phyloP scores from a whole-genome alignment of 352 stramenopile species.

The Phytophthora macrochlamydospora region DNA sequence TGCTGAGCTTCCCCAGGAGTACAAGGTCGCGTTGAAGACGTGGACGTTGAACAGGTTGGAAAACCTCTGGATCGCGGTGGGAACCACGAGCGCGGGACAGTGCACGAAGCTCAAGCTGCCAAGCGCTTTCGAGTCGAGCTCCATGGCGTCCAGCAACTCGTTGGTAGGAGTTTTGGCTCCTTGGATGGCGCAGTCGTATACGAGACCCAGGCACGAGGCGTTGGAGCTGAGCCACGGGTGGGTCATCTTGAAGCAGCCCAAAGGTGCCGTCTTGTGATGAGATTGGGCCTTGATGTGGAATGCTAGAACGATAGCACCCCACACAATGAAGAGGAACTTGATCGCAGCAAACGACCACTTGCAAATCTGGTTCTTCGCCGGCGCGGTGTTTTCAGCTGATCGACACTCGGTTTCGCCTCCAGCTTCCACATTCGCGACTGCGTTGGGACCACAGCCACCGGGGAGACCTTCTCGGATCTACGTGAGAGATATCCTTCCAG shows the following conservation, averaged over 20 bases:
- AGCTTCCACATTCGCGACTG: slow-evolving; percentile 17
- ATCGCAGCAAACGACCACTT: slow-evolving; percentile 11
- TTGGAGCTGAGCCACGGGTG: slow-evolving; percentile 30
- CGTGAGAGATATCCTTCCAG: slow-evolving; percentile 17
- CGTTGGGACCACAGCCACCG: background rate
- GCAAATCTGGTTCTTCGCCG: slow-evolving; percentile 4
- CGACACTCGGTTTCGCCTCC: slow-evolving; percentile 10
- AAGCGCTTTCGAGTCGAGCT: slow-evolving; percentile 19
- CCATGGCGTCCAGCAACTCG: slow-evolving; percentile 16
- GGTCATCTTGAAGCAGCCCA: slow-evolving; percentile 19
- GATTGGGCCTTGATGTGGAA: slow-evolving; percentile 27
- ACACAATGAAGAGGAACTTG: slow-evolving; percentile 20
- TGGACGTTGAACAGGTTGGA: slow-evolving; percentile 19
- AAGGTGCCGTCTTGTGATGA: slow-evolving; percentile 16
- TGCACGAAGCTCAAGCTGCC: slow-evolving; percentile 23
- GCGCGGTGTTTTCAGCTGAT: slow-evolving; percentile 4
- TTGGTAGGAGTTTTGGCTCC: slow-evolving; percentile 16
- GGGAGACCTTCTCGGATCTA: slow-evolving; percentile 22
- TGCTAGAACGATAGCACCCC: slow-evolving; percentile 19
- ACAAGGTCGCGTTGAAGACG: slow-evolving; percentile 24
- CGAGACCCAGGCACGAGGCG: slow-evolving; percentile 23
- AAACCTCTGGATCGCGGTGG: slow-evolving; percentile 20
- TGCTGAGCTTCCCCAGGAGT: slow-evolving; percentile 17
- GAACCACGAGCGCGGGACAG: slow-evolving; percentile 22
- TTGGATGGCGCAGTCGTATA: slow-evolving; percentile 23